Evolutionary conservation across 2,329 filamentous ascomycete species (phyloP).

Genomic region (Periconia digitata): DNA sequence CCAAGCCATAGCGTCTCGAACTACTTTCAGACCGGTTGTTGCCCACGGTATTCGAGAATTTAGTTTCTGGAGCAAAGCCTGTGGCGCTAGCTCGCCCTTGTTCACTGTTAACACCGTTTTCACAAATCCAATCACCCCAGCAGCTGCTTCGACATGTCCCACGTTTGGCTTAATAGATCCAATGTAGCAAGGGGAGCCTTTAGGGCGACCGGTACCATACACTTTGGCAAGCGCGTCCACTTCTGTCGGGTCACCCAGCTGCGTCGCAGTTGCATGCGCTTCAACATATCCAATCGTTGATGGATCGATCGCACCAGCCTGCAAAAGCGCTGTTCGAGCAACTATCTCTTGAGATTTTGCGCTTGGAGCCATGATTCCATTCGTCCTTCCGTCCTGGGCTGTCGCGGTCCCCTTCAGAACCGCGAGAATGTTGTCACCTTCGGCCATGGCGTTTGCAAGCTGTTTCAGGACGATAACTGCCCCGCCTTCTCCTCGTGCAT

Average conservation of each 20-base stretch:
- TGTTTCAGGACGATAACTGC: slow-evolving; percentile 31
- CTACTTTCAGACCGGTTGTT: slow-evolving; percentile 27
- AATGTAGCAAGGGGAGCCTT: slow-evolving; percentile 1
- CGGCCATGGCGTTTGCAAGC: slow-evolving; percentile 49
- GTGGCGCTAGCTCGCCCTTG: slow-evolving; percentile 34
- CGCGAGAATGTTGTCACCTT: slow-evolving; percentile 35
- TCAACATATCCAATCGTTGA: slow-evolving; percentile 37
- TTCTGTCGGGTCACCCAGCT: slow-evolving; percentile 49
- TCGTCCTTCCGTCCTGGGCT: slow-evolving; percentile 27
- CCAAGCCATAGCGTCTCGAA: slow-evolving; percentile 32
- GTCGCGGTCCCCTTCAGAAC: slow-evolving; percentile 31
- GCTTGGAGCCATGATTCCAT: slow-evolving; percentile 33
- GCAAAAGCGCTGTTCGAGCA: slow-evolving; percentile 35
- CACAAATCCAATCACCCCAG: slow-evolving; percentile 40
- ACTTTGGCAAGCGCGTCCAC: slow-evolving; percentile 22
- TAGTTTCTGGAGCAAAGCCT: slow-evolving; percentile 26
- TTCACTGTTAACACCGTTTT: slow-evolving; percentile 44
- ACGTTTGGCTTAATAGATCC: slow-evolving; percentile 41
- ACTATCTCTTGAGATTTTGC: slow-evolving; percentile 48
- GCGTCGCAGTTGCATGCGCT: slow-evolving; percentile 59
- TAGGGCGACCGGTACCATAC: slow-evolving; percentile 14
- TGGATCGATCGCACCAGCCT: slow-evolving; percentile 40
- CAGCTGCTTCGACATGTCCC: slow-evolving; percentile 46
- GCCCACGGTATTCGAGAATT: slow-evolving; percentile 36
- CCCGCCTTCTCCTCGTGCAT: slow-evolving; percentile 65